phyloP scores from a whole-genome alignment of 2,329 filamentous ascomycete species.

The Claviceps fusiformis region DNA sequence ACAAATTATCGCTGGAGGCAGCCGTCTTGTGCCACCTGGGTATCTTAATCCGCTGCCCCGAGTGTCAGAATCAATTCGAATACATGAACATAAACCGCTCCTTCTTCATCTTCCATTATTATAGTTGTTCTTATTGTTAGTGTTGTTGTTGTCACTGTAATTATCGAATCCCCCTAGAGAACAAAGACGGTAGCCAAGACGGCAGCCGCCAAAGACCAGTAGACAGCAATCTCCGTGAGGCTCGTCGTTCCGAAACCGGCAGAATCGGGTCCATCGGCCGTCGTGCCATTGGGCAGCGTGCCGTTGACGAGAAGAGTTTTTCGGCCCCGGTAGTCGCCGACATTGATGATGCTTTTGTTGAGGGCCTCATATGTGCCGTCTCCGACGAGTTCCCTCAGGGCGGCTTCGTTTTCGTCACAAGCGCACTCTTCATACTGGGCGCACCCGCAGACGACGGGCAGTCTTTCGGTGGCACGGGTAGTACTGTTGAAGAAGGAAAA shows the following conservation, averaged over 20 bases:
- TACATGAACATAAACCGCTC: background rate
- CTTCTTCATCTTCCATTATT: too few species aligned
- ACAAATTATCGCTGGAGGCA: background rate
- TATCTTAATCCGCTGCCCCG: background rate
- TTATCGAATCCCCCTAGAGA: conserved; percentile 6
- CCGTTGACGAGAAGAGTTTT: conserved; percentile 59
- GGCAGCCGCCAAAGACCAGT: conserved; percentile 35
- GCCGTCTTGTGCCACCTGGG: background rate
- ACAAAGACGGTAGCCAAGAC: conserved; percentile 31
- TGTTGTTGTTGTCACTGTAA: background rate
- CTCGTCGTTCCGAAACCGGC: conserved; percentile 19
- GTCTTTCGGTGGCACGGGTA: conserved; percentile 24
- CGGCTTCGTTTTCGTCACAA: conserved; percentile 54
- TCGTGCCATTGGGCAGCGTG: conserved; percentile 57
- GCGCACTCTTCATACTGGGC: conserved; percentile 37
- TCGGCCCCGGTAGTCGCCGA: conserved; percentile 30
- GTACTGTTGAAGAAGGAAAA: conserved; percentile 37
- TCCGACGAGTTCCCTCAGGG: conserved; percentile 46
- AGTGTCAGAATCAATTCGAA: background rate
- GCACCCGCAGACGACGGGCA: conserved; percentile 34
- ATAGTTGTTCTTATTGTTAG: too few species aligned
- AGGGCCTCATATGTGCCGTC: conserved; percentile 46
- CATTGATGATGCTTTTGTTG: conserved; percentile 47
- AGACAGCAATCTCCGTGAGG: conserved; percentile 27
- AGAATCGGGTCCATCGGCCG: conserved; percentile 21